A percentile compares a stretch with the other conserved stretches of the same genome.
phyloP scores from a whole-genome alignment of 306 rosid species.

The Gastrolobium bilobum region DNA sequence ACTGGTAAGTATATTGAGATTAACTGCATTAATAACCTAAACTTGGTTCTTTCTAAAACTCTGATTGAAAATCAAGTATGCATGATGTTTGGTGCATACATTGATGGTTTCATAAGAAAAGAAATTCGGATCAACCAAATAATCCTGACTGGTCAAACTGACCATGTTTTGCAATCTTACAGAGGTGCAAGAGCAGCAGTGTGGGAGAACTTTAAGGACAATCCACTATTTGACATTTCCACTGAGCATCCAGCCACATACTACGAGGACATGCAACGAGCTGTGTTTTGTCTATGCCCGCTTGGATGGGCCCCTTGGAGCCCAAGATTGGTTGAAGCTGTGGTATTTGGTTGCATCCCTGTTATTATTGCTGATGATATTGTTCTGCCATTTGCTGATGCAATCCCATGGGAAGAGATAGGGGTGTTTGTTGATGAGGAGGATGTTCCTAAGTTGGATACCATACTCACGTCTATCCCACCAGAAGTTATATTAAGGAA shows the following conservation, averaged over 20 bases:
- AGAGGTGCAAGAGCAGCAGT: constrained; percentile 97
- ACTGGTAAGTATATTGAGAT: constrained; percentile 17
- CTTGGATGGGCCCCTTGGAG: constrained; percentile 99
- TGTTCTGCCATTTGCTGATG: constrained; percentile 96
- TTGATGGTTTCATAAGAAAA: constrained; percentile 27
- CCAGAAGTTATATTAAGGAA: constrained; percentile 82
- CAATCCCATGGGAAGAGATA: constrained; percentile 97
- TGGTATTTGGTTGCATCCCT: constrained; percentile 96
- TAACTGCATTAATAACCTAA: not conserved
- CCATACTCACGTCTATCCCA: constrained; percentile 87
- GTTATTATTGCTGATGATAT: constrained; percentile 96
- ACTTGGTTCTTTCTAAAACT: constrained; percentile 22
- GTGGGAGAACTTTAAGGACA: constrained; percentile 97
- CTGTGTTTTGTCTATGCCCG: constrained; percentile 93
- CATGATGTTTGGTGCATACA: constrained; percentile 15
- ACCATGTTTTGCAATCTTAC: constrained; percentile 43
- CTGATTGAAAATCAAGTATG: not conserved
- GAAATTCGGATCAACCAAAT: constrained; percentile 19
- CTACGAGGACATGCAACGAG: constrained; percentile 99
- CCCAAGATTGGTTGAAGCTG: constrained; percentile 95
- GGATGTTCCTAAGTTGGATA: constrained; percentile 87
- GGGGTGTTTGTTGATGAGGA: constrained; percentile 89
- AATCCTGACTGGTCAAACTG: constrained; percentile 17
- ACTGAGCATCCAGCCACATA: constrained; percentile 94
- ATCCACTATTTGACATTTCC: constrained; percentile 92